Evolutionary conservation across 164 flowering plant species (phyloP), one percentile per base, ranked within the genome.

Genomic region (Nymphaea colorata): DNA sequence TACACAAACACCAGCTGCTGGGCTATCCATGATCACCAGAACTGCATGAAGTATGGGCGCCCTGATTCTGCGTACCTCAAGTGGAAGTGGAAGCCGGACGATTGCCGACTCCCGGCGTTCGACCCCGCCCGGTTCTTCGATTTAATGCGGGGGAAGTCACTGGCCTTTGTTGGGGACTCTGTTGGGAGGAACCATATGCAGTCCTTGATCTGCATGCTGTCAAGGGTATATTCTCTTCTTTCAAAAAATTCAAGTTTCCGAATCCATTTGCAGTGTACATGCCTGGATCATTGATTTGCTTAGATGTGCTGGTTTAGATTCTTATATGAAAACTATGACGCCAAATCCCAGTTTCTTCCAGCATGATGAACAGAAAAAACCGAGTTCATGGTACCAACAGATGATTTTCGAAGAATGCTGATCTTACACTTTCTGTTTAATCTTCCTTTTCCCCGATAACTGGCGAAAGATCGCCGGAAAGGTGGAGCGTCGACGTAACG

Each of bases 101-200:
- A 70, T 6, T 90, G 96, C 63, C 87, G 87, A 43, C 66, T 90
- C 4, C 88, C 88, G 2, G 64, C 79, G 15, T 85, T 90, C 72
- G 74, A 86, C 59, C 91, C 96, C 0, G 66, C 68, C 8, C 79
- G 78, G 71, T 90, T 87, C 67, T 67, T 90, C 44, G 84, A 86
- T 44, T 64, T 84, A 15, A 72, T 87, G 3, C 75, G 85, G 69
- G 88, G 76, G 43, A 90, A 84, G 76, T 79, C 86, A 3, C 4
- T 90, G 79, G 93, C 87, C 2, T 87, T 90, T 74, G 87, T 90
- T 6, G 93, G 96, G 2, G 96, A 90, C 62, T 90, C 96, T 53
- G 86, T 90, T 5, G 86, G 71, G 0, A 82, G 96, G 65, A 90
- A 90, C 77, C 96, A 89, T 67, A 85, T 87, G 88, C 89, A 87